phyloP scores from a whole-genome alignment of 2,329 filamentous ascomycete species.

The Penicillium sumatraense region DNA sequence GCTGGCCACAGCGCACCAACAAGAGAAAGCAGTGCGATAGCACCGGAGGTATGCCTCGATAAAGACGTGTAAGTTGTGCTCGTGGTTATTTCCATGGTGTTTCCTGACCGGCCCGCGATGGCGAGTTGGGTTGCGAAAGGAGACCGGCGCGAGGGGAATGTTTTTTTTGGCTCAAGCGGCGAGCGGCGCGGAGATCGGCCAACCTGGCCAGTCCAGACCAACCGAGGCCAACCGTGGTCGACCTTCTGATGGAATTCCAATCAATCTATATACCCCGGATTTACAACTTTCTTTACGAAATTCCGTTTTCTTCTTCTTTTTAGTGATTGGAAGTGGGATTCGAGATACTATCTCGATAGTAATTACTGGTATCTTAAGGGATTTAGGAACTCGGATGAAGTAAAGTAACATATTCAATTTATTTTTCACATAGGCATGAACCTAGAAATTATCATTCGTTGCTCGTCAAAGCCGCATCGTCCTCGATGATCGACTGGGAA shows the following conservation, averaged over 20 bases:
- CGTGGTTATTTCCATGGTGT: conserved; percentile 1
- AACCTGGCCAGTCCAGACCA: conserved; percentile 4
- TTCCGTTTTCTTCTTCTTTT: too few species aligned
- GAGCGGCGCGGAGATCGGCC: conserved; percentile 14
- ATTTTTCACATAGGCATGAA: conserved; percentile 1
- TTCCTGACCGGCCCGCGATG: conserved; percentile 14
- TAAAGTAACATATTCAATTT: not conserved
- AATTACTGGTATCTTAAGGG: too few species aligned
- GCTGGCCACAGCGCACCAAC: conserved; percentile 25
- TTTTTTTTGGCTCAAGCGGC: conserved; percentile 14
- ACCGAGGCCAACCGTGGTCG: too few species aligned
- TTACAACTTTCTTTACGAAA: too few species aligned
- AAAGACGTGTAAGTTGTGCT: conserved; percentile 12
- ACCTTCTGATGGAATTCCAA: too few species aligned
- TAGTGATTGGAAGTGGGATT: too few species aligned
- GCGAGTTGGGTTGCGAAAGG: conserved; percentile 14
- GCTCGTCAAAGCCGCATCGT: conserved; percentile 28
- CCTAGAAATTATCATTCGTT: conserved; percentile 20
- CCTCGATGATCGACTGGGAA: conserved; percentile 7
- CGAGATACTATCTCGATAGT: not conserved
- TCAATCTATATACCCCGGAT: too few species aligned
- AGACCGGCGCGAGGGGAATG: conserved; percentile 16
- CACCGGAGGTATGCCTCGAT: conserved; percentile 11
- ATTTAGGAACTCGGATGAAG: too few species aligned
- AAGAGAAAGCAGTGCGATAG: conserved; percentile 20